Base-by-base conservation (phyloP, 192 early-diverging fungal species). In the Dissophora globulifera region DNA sequence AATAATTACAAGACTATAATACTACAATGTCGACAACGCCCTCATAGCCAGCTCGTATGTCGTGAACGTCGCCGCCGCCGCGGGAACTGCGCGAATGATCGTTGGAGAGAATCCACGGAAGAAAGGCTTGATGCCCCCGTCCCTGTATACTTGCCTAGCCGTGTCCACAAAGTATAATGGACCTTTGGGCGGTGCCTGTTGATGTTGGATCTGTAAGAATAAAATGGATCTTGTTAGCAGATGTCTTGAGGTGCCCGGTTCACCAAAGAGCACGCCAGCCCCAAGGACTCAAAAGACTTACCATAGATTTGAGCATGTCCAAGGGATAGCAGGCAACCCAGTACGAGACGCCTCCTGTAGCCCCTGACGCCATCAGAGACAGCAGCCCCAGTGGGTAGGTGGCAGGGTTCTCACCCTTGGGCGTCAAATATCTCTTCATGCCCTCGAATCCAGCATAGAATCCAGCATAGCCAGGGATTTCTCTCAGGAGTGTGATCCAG, bases 361-460 rank as follows among this genome's bases (percentile, higher is more conserved):
- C 88, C n/a, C 94, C 94, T 6, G 94, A 83, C 8, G 84, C 48
- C 90, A 96, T 93, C 16, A 94, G 82, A 30, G 76, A 71, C 6
- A 76, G 25, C 33, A 76, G 58, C 17, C 66, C 48, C 10, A 82
- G 78, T 19, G 84, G 78, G 12, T 91, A 72, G n/a, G 82, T 79
- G 46, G 54, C 78, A n/a, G 88, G 83, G 29, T 79, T 68, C 7
- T 83, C 53, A 5, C 83, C 81, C 19, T 50, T 47, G 0, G 78
- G 64, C 0, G 84, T 86, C n/a, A 94, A 51, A 1, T 79, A 52
- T n/a, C 94, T 85, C 80, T 94, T 95, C 42, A 87, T 71, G 38
- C 79, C 83, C 67, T 96, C 94, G 70, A 95, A 96, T 22, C 91
- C 94, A 10, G 86, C 69, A 64, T 96, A 96, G 70, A 93, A 96